Evolutionary conservation across 192 early-diverging fungal species (phyloP).

Genomic region (Piromyces sp.): DNA sequence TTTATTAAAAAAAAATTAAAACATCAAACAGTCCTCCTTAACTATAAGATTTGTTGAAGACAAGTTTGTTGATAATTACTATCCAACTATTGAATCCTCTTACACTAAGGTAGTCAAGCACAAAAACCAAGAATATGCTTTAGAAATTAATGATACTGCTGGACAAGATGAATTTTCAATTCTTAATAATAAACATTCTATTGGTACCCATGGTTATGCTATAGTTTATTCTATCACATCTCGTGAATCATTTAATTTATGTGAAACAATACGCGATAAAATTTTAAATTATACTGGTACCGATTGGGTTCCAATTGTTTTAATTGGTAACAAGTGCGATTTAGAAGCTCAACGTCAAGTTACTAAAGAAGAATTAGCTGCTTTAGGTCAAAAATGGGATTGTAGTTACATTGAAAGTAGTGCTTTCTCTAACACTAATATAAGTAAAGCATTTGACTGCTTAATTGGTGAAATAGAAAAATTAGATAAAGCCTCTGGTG

Average conservation of each 20-base stretch:
- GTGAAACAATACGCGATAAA: slow-evolving; percentile 76
- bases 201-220: slow-evolving; percentile 86
- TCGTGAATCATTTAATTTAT: slow-evolving; percentile 74
- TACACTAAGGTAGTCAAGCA: slow-evolving; percentile 72
- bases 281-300: slow-evolving; percentile 82
- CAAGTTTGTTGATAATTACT: slow-evolving; percentile 79
- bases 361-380: neutral
- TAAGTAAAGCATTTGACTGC: neutral
- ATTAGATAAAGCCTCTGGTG: neutral
- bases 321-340: slow-evolving; percentile 84
- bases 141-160: slow-evolving; percentile 88
- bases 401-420: neutral
- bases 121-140: slow-evolving; percentile 63
- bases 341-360: slow-evolving; percentile 27
- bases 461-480: neutral
- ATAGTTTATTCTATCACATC: slow-evolving; percentile 83
- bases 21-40: slow-evolving; percentile 47
- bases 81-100: slow-evolving; percentile 87
- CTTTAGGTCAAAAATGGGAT: neutral
- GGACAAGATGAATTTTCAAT: slow-evolving; percentile 95
- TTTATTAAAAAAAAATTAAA: neutral
- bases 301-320: slow-evolving; percentile 71
- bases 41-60: slow-evolving; percentile 85
- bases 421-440: neutral
- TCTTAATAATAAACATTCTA: slow-evolving; percentile 72